phyloP scores from a whole-genome alignment of 495 filamentous ascomycete genomes.

The Penicillium daleae region DNA sequence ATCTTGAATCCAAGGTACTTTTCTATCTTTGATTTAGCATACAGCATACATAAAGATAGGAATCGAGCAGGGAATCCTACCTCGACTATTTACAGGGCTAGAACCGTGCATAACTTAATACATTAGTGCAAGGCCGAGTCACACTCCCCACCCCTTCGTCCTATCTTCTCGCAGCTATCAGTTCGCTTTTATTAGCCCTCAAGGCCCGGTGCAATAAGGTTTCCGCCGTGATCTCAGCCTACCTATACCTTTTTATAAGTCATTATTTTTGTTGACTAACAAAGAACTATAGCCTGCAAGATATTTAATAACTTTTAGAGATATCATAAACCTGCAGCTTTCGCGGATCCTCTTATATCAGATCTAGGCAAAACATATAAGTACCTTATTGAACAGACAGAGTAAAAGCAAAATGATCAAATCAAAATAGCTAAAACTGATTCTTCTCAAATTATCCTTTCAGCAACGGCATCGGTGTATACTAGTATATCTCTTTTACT shows the following conservation, averaged over 20 bases:
- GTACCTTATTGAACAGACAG: too few relatives aligned
- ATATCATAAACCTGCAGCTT: neutral
- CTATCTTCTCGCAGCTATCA: too few relatives aligned
- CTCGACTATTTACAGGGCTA: neutral
- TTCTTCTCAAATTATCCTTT: too few relatives aligned
- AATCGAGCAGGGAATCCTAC: neutral
- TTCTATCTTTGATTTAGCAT: neutral
- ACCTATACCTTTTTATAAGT: neutral
- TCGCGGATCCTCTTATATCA: neutral
- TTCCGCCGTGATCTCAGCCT: neutral
- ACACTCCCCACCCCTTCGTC: too few relatives aligned
- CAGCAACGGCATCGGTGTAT: too few relatives aligned
- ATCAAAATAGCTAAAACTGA: too few relatives aligned
- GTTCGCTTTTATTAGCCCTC: neutral
- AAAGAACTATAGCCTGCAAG: neutral
- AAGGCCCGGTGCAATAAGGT: neutral
- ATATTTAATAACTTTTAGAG: neutral
- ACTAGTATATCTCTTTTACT: too few relatives aligned
- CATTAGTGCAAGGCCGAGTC: too few relatives aligned
- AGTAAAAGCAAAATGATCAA: too few relatives aligned
- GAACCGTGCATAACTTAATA: too few relatives aligned
- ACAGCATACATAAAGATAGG: neutral
- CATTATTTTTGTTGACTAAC: neutral
- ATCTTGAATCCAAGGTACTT: neutral
- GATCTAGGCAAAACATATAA: neutral